A percentile compares a stretch with the other conserved stretches of the same genome.
Conservation (phyloP, 2,329 filamentous ascomycete species). For the Lecanosticta acicola region DNA sequence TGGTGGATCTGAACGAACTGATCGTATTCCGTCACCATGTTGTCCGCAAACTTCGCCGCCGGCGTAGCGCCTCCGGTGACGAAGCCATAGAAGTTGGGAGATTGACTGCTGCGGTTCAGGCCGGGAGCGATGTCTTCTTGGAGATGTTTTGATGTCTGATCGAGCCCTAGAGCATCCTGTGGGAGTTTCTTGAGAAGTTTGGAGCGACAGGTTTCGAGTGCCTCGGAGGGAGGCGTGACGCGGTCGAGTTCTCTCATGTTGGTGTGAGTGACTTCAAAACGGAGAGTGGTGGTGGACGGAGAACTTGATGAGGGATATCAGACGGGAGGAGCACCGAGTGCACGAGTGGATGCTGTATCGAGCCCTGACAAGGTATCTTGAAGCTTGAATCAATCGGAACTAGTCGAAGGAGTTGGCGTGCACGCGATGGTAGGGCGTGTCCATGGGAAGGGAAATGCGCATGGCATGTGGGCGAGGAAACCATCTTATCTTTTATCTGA, state of each 20-base stretch:
- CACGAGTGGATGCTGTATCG: no score
- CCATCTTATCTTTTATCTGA: no score
- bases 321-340: no score
- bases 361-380: no score
- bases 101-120: constrained; percentile 58
- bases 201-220: constrained; percentile 30
- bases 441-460: no score
- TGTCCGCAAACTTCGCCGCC: constrained; percentile 74
- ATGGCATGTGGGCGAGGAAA: no score
- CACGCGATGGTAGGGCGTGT: no score
- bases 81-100: constrained; percentile 76
- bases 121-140: constrained; percentile 46
- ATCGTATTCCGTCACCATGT: constrained; percentile 72
- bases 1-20: constrained; percentile 83
- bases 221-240: constrained; percentile 33
- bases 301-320: no score
- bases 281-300: no score
- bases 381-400: no score
- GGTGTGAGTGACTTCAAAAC: no score
- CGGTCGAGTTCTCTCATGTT: not conserved
- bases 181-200: constrained; percentile 36
- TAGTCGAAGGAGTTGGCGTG: no score
- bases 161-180: constrained; percentile 38
- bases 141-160: constrained; percentile 41
- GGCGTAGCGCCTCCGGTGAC: constrained; percentile 78